phyloP scores from a whole-genome alignment of 169 alveolate species.

The Eimeria sp. region DNA sequence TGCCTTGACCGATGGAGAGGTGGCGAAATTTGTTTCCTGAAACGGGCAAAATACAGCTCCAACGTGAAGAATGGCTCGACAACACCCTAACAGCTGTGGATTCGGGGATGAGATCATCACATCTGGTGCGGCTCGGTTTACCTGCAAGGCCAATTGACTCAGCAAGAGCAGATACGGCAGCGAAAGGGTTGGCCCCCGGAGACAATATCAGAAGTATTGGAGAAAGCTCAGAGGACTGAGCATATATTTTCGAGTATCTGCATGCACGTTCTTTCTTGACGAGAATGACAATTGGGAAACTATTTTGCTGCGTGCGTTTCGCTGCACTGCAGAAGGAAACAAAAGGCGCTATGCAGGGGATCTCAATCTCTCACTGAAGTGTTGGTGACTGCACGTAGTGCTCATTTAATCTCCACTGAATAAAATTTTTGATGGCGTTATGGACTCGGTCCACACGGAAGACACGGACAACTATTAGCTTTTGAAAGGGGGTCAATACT shows the following conservation, averaged over 20 bases:
- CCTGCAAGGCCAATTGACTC: constrained; percentile 94
- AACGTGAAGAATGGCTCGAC: neutral
- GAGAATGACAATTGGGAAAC: neutral
- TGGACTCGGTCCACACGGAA: constrained; percentile 97
- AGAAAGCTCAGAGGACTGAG: constrained; percentile 92
- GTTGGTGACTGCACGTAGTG: constrained; percentile 94
- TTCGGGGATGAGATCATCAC: neutral
- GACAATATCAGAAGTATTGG: constrained; percentile 97
- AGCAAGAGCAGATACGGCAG: constrained; percentile 94
- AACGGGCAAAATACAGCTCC: neutral
- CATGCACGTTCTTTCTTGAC: constrained; percentile 83
- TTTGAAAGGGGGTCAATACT: constrained; percentile 90
- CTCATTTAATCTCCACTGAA: constrained; percentile 89
- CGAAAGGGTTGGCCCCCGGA: constrained; percentile 97
- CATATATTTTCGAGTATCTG: constrained; percentile 93
- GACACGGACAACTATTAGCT: constrained; percentile 93
- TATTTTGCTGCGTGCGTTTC: neutral
- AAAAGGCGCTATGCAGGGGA: neutral
- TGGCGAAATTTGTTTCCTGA: constrained; percentile 90
- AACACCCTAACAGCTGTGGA: neutral
- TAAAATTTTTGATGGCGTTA: constrained; percentile 95
- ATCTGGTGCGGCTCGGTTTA: neutral
- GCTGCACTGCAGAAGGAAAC: neutral
- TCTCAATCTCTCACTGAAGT: constrained; percentile 67
- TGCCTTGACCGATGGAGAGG: constrained; percentile 97